Base-by-base conservation (phyloP, 2,329 filamentous ascomycete genomes). In the Penicillium sp. region DNA sequence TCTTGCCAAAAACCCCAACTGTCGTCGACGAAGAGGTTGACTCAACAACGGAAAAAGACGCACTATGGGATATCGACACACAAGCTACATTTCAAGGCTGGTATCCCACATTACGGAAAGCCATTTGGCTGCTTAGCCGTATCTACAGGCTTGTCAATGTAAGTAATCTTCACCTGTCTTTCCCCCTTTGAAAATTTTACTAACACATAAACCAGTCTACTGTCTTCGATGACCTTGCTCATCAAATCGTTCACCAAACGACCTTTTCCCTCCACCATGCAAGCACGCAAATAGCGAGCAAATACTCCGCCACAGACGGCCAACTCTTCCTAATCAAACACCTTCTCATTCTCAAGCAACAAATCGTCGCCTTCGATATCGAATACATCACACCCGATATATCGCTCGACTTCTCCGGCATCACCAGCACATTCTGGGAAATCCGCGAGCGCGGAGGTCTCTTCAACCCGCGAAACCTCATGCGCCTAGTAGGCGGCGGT, bases 291-390 rank as follows among this genome's bases (percentile, higher is more conserved):
- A 87, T 96, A 63, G 82, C 85, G 56, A 81, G 81, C 35, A 84
- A 83, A 56, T 79, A 81, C 21, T 72, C 73, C n/a, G 77, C 77
- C 69, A 81, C 83, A 1, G 91, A 97, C 68, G 83, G 89, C 0
- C 89, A 96, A 63, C 81, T 99, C 4, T 99, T 99, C 74, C 86
- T 97, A 67, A 87, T 99, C 65, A 94, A 93, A 65, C 96, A 99
- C 69, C 82, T 99, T 1, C 87, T 99, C 50, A 87, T 97, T 50
- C 83, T 99, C 52, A 97, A 97, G 73, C 95, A 97, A 69, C 90
- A 97, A 70, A 89, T 99, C 52, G 86, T 99, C 24, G 92, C 92
- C 9, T 91, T 99, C 60, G 94, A 99, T 74, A 97, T 99, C 63
- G 92, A 88, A 68, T 88, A 82, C 64, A 82, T 86, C 20, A 81